Percentiles rank a stretch among this genome's conserved stretches.
Evolutionary conservation across 2,329 filamentous ascomycete species (phyloP).

Genomic region (Diaporthe aspalathi): DNA sequence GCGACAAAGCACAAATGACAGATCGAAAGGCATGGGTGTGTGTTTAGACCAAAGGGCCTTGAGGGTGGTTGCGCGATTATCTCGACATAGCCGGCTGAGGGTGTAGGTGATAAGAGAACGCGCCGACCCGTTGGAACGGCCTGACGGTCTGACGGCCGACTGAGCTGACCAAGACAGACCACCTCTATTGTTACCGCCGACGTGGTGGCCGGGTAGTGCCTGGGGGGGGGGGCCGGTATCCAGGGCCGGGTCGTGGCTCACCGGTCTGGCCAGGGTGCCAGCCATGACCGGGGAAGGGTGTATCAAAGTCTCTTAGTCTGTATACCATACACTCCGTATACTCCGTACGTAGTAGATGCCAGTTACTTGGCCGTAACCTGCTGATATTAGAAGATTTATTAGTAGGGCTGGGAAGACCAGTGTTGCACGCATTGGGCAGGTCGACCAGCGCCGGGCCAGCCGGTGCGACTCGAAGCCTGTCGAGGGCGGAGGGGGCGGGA

Average conservation of each 20-base stretch:
- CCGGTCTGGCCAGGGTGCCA: slow-evolving; percentile 26
- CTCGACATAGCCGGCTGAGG: not conserved
- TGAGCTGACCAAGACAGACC: not conserved
- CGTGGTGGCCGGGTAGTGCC: not conserved
- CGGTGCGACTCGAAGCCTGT: slow-evolving; percentile 33
- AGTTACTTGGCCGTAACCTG: too few relatives aligned
- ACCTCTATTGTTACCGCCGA: not conserved
- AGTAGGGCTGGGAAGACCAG: too few relatives aligned
- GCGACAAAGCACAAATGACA: slow-evolving; percentile 33
- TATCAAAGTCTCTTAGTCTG: not conserved
- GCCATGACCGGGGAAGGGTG: not conserved
- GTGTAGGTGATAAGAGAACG: slow-evolving; percentile 24
- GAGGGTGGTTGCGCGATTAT: not conserved
- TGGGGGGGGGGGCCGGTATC: too few relatives aligned
- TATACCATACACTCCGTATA: too few relatives aligned
- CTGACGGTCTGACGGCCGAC: not conserved
- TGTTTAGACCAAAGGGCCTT: not conserved
- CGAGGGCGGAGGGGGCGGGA: slow-evolving; percentile 22
- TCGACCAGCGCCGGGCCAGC: not conserved
- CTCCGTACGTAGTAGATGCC: too few relatives aligned
- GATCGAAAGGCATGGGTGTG: slow-evolving; percentile 30
- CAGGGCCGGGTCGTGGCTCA: slow-evolving; percentile 10
- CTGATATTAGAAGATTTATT: too few relatives aligned
- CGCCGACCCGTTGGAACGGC: slow-evolving; percentile 20
- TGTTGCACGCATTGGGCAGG: not conserved